Conservation (phyloP, 305 asterid genomes). For the Solanum hybrid region DNA sequence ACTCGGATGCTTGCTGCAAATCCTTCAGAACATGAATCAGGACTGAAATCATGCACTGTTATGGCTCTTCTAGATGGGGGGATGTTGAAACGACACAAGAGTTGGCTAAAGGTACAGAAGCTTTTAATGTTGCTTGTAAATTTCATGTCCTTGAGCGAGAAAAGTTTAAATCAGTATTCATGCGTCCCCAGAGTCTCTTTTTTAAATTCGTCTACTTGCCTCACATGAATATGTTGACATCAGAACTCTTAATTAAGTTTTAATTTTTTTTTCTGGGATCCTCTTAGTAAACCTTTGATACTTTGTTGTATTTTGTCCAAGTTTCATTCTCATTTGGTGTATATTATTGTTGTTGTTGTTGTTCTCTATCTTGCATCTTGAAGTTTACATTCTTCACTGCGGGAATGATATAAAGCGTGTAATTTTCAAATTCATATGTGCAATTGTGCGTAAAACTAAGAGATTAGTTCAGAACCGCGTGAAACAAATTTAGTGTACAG, state of each 20-base stretch:
- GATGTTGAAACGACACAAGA: slow-evolving; percentile 71
- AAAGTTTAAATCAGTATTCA: neutral
- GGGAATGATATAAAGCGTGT: neutral
- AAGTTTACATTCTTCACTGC: neutral
- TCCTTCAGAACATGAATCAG: slow-evolving; percentile 36
- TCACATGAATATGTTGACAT: neutral
- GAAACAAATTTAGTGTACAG: neutral
- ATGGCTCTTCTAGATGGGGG: slow-evolving; percentile 99
- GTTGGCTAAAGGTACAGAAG: slow-evolving; percentile 74
- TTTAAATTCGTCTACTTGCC: neutral
- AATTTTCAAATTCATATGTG: neutral
- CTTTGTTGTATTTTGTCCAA: neutral
- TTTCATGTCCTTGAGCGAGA: neutral
- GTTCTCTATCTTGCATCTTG: neutral
- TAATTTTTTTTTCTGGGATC: neutral
- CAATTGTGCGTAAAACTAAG: neutral
- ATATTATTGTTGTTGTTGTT: neutral
- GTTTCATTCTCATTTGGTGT: neutral
- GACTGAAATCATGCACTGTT: slow-evolving; percentile 49
- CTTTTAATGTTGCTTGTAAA: neutral
- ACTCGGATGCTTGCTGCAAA: slow-evolving; percentile 69
- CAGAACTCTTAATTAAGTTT: neutral
- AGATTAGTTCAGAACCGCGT: neutral
- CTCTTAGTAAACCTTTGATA: neutral
- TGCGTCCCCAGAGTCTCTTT: neutral